Evolutionary conservation across 2,329 filamentous ascomycete genomes (phyloP).

Genomic region (Tricladium varicosporioides): DNA sequence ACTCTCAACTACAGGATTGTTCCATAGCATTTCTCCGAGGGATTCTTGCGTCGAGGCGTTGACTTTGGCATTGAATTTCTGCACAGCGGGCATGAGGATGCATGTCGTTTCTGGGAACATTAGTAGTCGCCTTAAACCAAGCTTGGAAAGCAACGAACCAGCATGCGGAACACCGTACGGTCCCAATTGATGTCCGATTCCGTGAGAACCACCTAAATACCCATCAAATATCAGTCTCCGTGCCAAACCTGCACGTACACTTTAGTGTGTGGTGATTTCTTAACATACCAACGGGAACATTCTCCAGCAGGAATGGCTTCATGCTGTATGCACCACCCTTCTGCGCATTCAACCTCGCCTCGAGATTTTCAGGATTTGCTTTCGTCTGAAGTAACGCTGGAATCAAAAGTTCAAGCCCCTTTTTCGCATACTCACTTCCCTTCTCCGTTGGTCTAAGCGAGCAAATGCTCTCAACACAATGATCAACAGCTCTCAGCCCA

Average conservation of each 20-base stretch:
- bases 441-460: conserved; percentile 32
- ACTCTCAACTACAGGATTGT: conserved; percentile 8
- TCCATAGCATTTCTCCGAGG: conserved; percentile 22
- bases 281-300: conserved; percentile 30
- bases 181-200: conserved; percentile 43
- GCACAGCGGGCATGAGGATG: conserved; percentile 53
- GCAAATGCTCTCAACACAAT: conserved; percentile 56
- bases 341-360: conserved; percentile 22
- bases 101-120: conserved; percentile 52
- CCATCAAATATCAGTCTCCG: too few species aligned
- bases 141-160: too few species aligned
- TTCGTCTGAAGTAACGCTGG: conserved; percentile 27
- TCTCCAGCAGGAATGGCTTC: conserved; percentile 39
- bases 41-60: conserved; percentile 19
- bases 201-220: conserved; percentile 38
- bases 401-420: conserved; percentile 25
- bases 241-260: too few species aligned
- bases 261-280: too few species aligned
- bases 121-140: too few species aligned
- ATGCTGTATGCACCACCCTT: conserved; percentile 53
- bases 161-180: conserved; percentile 51
- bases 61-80: conserved; percentile 47
- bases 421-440: conserved; percentile 15
- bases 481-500: conserved; percentile 55
- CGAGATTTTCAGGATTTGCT: conserved; percentile 16